These are phyloP conservation scores for Aspergillus steynii DNA, from an alignment of 495 filamentous ascomycete species.

Conservation along the genomic window DNA sequence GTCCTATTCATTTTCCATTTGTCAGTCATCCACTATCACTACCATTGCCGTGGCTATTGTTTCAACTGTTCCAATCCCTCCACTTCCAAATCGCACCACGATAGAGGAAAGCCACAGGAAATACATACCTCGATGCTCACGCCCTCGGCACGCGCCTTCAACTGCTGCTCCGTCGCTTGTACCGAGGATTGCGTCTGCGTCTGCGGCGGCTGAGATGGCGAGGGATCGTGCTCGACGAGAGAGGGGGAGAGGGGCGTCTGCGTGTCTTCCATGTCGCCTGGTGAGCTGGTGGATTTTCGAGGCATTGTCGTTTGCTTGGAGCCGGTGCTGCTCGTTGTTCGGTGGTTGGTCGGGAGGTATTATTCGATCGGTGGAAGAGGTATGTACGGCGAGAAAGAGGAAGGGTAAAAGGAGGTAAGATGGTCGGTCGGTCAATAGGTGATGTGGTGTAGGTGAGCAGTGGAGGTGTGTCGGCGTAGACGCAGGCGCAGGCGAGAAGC, in stretches of 20 bases:
- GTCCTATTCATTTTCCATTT: slow-evolving; percentile 56
- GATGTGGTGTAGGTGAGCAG: too few species aligned
- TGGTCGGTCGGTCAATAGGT: too few species aligned
- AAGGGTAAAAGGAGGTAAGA: neutral
- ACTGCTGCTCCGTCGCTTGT: slow-evolving; percentile 48
- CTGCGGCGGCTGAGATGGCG: slow-evolving; percentile 19
- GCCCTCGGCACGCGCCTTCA: slow-evolving; percentile 47
- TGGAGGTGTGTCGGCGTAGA: too few species aligned
- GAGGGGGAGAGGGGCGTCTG: neutral
- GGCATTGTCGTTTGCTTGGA: slow-evolving; percentile 6
- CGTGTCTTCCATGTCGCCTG: slow-evolving; percentile 20
- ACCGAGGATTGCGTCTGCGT: slow-evolving; percentile 15
- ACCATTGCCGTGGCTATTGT: too few species aligned
- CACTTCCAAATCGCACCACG: neutral
- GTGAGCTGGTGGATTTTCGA: slow-evolving; percentile 19
- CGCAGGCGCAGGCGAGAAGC: too few species aligned
- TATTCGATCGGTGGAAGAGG: neutral
- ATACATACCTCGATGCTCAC: slow-evolving; percentile 44
- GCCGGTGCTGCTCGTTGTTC: neutral
- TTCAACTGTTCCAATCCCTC: neutral
- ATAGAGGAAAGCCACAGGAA: neutral
- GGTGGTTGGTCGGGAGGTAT: neutral
- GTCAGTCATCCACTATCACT: slow-evolving; percentile 1
- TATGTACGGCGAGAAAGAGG: neutral
- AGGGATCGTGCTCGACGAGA: neutral